These are phyloP conservation scores for Smallanthus sonchifolius DNA, from an alignment of 129 eudicot species.

Conservation along the genomic window DNA sequence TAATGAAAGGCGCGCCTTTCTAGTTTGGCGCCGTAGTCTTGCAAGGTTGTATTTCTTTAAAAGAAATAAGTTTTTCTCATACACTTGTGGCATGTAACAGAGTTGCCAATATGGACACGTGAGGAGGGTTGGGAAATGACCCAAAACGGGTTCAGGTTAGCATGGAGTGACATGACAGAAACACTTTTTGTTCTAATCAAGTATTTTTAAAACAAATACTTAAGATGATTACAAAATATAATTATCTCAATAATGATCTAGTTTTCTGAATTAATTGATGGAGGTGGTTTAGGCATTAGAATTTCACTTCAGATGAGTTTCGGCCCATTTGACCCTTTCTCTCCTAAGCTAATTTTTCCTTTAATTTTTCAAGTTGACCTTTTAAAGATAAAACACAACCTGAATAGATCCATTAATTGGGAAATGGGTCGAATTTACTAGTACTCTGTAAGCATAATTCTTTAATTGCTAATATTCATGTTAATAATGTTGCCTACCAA, in stretches of 20 bases:
- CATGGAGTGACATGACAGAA: not conserved
- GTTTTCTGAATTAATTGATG: not conserved
- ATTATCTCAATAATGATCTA: not conserved
- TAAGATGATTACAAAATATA: not conserved
- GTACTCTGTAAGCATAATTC: not conserved
- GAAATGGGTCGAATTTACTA: not conserved
- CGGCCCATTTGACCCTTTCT: not conserved
- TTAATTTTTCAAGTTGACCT: not conserved
- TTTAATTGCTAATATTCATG: not conserved
- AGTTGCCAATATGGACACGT: not conserved
- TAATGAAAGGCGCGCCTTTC: constrained; percentile 76
- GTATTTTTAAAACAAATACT: not conserved
- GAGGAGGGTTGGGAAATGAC: not conserved
- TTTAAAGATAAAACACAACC: not conserved
- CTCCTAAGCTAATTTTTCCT: not conserved
- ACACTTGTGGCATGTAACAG: not conserved
- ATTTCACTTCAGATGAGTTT: not conserved
- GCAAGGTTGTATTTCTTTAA: constrained; percentile 53
- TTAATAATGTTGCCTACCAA: not conserved
- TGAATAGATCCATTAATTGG: not conserved
- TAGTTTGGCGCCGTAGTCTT: constrained; percentile 90
- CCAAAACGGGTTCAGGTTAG: not conserved
- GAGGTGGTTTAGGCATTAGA: not conserved
- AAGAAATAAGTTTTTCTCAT: not conserved
- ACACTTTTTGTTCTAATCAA: no score